Percentiles rank a stretch among this genome's conserved stretches.
Evolutionary conservation across 345 rosid species (phyloP).

Genomic region (Citrus maxima): DNA sequence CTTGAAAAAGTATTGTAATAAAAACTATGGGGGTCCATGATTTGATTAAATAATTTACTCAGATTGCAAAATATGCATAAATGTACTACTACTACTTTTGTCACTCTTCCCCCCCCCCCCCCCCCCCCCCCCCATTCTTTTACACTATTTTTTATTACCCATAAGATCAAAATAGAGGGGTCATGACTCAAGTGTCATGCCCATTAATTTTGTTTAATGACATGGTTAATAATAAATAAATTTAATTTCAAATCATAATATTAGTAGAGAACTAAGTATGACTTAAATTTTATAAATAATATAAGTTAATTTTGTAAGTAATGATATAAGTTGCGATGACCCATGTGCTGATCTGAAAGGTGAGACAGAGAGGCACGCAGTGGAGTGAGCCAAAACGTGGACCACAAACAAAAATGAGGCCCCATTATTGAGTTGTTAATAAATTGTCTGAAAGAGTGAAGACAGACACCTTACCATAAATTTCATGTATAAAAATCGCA

Average conservation of each 20-base stretch:
- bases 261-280: too few species aligned
- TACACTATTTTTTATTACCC: too few species aligned
- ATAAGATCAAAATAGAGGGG: neutral
- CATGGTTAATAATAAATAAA: neutral
- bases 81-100: too few species aligned
- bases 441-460: slow-evolving; percentile 12
- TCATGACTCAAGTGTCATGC: neutral
- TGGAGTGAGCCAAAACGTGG: neutral
- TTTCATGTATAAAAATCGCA: slow-evolving; percentile 4
- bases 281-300: too few species aligned
- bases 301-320: neutral
- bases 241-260: neutral
- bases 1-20: neutral
- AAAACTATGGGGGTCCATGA: slow-evolving; percentile 2
- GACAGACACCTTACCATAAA: slow-evolving; percentile 14
- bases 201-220: neutral
- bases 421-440: slow-evolving; percentile 4
- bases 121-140: too few species aligned
- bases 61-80: too few species aligned
- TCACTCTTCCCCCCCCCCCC: too few species aligned
- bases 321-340: neutral
- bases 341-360: neutral
- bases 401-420: neutral
- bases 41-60: too few species aligned
- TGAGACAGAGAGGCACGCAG: neutral